These are phyloP conservation scores for Lenwebbia sp. DNA, from an alignment of 345 rosid genomes.

Conservation along the genomic window DNA sequence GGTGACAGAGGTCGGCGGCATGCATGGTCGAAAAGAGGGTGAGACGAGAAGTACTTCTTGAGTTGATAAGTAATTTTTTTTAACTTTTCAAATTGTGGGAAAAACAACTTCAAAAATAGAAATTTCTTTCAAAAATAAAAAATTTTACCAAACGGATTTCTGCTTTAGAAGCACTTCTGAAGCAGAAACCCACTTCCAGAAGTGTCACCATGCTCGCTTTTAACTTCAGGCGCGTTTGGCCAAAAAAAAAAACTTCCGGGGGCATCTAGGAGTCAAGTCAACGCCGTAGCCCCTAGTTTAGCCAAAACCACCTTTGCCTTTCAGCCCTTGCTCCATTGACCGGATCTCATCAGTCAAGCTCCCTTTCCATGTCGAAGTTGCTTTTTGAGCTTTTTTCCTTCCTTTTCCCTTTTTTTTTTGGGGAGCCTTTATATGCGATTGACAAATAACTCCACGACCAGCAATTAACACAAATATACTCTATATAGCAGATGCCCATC, in stretches of 20 bases:
- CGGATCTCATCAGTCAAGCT: neutral
- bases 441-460: neutral
- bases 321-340: neutral
- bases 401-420: neutral
- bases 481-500: neutral
- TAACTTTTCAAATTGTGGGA: too few species aligned
- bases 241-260: neutral
- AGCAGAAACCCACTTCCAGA: too few species aligned
- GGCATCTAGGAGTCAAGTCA: neutral
- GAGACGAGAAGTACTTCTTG: too few species aligned
- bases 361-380: neutral
- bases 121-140: too few species aligned
- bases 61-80: too few species aligned
- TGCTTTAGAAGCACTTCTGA: too few species aligned
- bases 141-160: too few species aligned
- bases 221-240: too few species aligned
- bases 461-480: neutral
- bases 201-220: too few species aligned
- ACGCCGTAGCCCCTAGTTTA: neutral
- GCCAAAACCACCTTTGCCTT: neutral
- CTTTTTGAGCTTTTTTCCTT: neutral
- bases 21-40: too few species aligned
- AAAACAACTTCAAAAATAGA: too few species aligned
- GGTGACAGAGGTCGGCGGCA: too few species aligned
- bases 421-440: neutral